Percentiles rank a stretch among this genome's conserved stretches.
Conservation (phyloP, 164 flowering plant species). For the Protea cynaroides region DNA sequence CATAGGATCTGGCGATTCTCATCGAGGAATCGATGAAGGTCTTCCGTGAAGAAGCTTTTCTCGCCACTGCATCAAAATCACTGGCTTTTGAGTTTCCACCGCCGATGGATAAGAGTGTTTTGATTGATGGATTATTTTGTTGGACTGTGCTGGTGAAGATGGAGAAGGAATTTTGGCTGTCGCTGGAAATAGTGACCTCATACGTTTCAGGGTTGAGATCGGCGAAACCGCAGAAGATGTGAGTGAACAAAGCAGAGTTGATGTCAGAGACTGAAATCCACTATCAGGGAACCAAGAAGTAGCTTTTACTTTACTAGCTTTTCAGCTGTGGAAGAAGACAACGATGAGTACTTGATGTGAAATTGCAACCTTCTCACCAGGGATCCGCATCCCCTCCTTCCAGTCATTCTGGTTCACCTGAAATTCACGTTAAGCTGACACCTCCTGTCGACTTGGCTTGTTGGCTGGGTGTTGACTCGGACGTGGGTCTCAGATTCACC, state of each 20-base stretch:
- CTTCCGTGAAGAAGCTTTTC: constrained; percentile 17
- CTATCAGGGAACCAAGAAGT: constrained; percentile 27
- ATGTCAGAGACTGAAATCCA: constrained; percentile 12
- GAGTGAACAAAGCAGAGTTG: constrained; percentile 27
- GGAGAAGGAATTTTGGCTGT: constrained; percentile 16
- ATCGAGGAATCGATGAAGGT: constrained; percentile 45
- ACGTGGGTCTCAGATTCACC: too few relatives aligned
- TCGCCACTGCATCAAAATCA: constrained; percentile 23
- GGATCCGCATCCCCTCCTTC: too few relatives aligned
- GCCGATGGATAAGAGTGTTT: constrained; percentile 37
- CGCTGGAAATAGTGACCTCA: too few relatives aligned
- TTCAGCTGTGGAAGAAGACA: not conserved
- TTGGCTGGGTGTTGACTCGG: too few relatives aligned
- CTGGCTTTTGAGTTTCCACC: too few relatives aligned
- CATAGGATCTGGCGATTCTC: constrained; percentile 20
- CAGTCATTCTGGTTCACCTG: too few relatives aligned
- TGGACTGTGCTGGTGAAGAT: constrained; percentile 31
- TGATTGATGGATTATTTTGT: constrained; percentile 27
- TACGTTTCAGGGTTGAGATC: too few relatives aligned
- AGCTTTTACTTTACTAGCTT: constrained; percentile 12
- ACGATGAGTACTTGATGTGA: too few relatives aligned
- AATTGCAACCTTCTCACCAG: too few relatives aligned
- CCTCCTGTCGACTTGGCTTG: too few relatives aligned
- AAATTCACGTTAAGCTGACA: too few relatives aligned
- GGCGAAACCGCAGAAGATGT: too few relatives aligned